A percentile compares a stretch with the other conserved stretches of the same genome.
phyloP scores from a whole-genome alignment of 139 green algal genomes.

The Desmodesmus armatus region DNA sequence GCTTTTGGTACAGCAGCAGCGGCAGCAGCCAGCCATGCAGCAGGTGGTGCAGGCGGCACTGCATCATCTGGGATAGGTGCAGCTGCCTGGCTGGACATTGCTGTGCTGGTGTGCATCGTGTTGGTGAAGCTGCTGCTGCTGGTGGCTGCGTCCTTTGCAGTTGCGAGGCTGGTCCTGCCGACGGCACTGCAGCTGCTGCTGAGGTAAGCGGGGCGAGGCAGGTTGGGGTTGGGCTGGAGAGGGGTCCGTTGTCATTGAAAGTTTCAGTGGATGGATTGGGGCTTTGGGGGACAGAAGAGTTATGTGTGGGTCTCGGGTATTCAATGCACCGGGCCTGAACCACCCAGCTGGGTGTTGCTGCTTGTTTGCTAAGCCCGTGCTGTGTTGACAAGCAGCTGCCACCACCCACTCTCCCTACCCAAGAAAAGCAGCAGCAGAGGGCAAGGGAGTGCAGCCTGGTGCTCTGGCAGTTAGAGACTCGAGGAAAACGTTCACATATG shows the following conservation, averaged over 20 bases:
- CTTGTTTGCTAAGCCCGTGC: too few relatives aligned
- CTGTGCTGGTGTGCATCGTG: constrained; percentile 53
- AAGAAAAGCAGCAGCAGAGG: too few relatives aligned
- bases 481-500: too few relatives aligned
- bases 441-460: too few relatives aligned
- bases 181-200: constrained; percentile 63
- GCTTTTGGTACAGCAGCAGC: constrained; percentile 64
- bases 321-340: too few relatives aligned
- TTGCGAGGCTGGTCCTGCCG: constrained; percentile 73
- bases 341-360: too few relatives aligned
- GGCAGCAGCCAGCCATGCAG: constrained; percentile 13
- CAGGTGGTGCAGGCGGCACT: background rate
- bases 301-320: too few relatives aligned
- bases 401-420: too few relatives aligned
- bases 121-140: constrained; percentile 46
- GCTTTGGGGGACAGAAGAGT: too few relatives aligned
- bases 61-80: constrained; percentile 18
- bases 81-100: constrained; percentile 21
- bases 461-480: too few relatives aligned
- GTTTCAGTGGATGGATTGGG: background rate
- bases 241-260: too few relatives aligned
- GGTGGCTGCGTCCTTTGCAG: constrained; percentile 52
- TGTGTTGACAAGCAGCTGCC: too few relatives aligned
- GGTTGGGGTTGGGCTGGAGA: background rate
- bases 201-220: constrained; percentile 8